A percentile compares a stretch with the other conserved stretches of the same genome.
Conservation (phyloP, 2,329 filamentous ascomycete species). For the Tolypocladium paradoxum region DNA sequence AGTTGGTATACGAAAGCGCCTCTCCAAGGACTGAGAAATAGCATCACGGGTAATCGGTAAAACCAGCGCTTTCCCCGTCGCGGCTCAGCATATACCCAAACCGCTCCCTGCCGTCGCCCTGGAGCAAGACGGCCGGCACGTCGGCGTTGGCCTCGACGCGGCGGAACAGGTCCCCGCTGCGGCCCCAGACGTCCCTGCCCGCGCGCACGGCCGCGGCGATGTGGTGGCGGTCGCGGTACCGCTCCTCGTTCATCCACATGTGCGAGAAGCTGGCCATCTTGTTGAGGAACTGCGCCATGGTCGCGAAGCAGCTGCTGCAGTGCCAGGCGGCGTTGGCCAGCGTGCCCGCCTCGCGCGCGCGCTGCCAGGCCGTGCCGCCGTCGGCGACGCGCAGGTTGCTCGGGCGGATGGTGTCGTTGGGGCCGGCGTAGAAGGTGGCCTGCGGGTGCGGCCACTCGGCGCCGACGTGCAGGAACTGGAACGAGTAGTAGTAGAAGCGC, state of each 20-base stretch:
- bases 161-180: conserved; percentile 34
- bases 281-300: conserved; percentile 40
- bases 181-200: conserved; percentile 46
- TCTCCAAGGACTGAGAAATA: too few species aligned
- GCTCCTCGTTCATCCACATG: conserved; percentile 36
- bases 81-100: conserved; percentile 36
- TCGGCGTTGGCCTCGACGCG: conserved; percentile 40
- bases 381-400: conserved; percentile 40
- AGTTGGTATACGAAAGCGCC: too few species aligned
- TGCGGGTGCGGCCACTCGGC: conserved; percentile 46
- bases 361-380: conserved; percentile 25
- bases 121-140: conserved; percentile 36
- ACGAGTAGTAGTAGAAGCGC: conserved; percentile 47
- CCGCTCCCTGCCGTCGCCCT: conserved; percentile 18
- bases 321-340: conserved; percentile 47
- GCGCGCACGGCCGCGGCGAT: conserved; percentile 40
- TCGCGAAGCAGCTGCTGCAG: conserved; percentile 50
- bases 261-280: conserved; percentile 50
- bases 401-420: conserved; percentile 35
- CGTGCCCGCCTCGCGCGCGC: conserved; percentile 30
- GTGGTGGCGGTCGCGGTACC: conserved; percentile 33
- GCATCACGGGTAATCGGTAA: conserved; percentile 30
- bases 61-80: conserved; percentile 35
- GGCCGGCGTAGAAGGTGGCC: conserved; percentile 39
- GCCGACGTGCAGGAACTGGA: conserved; percentile 35